Base-by-base conservation (phyloP, 2,329 filamentous ascomycete genomes). In the Clonostachys chloroleuca region DNA sequence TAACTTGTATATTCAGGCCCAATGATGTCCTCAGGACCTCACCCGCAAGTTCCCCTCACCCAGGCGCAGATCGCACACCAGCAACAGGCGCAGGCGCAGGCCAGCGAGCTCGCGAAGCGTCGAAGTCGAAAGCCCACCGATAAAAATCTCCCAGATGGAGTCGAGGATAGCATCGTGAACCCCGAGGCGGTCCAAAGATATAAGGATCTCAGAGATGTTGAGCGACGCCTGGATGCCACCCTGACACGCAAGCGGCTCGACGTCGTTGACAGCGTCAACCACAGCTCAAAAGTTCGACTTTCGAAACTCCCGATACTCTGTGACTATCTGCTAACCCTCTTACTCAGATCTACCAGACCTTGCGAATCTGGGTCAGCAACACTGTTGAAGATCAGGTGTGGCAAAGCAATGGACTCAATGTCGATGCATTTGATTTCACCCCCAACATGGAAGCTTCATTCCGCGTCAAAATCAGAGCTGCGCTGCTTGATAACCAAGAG, bases 191-290 rank as follows among this genome's bases (percentile, higher is more conserved):
- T 87, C 41, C 77, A 85, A 61, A 80, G 89, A 56, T 99, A 99
- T 71, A 85, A 84, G 60, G 83, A 87, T 49, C 70, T 99, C 62
- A 83, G 90, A 61, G 91, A 95, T 55, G 75, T 95, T 49, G 94
- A 99, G 76, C 84, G 89, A 60, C 81, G 85, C 46, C 75, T 99
- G 47, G 94, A 99, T 72, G 89, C 92, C 39, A 88, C 89, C 16
- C 95, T 96, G 78, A 92, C 94, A 65, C 85, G 92, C 61, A 99
- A 99, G 74, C 81, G 92, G 51, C 72, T 99, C 51, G 94, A 99
- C 62, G 86, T 96, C 52, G 81, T 89, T 52, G 92, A 97, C 63
- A 84, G 83, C 40, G 81, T 89, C 46, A 87, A 81, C 62, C 82
- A 86, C 53, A 86, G 84, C 51, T 75, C 83, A 50, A 94, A 89